phyloP scores from a whole-genome alignment of 1,284 basidiomycete species.

The Waitea zeae region DNA sequence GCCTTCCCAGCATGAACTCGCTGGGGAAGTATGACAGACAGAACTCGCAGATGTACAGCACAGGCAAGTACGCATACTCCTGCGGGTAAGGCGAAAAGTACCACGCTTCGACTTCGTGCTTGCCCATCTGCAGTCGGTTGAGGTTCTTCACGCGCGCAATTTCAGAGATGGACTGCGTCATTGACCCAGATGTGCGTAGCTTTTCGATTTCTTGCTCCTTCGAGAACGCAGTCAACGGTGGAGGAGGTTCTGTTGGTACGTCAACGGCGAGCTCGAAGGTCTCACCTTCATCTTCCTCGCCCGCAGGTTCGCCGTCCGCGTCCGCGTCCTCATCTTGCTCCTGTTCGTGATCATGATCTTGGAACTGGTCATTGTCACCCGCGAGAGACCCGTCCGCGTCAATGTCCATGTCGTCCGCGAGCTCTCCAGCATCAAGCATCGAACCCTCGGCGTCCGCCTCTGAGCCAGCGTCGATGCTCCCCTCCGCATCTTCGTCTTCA shows the following conservation, averaged over 20 bases:
- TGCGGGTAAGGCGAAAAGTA: conserved; percentile 99
- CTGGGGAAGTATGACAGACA: conserved; percentile 86
- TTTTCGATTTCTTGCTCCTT: conserved; percentile 99
- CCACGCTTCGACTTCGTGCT: conserved; percentile 95
- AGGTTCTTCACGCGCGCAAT: conserved; percentile 97
- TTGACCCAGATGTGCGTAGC: conserved; percentile 90
- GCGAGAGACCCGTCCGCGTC: too few species aligned
- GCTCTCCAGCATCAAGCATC: conserved; percentile 7
- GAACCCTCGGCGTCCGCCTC: conserved; percentile 24
- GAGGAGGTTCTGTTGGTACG: conserved; percentile 19
- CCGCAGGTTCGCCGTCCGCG: conserved; percentile 28
- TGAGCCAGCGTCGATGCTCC: conserved; percentile 23
- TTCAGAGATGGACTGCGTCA: conserved; percentile 98
- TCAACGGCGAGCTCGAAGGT: conserved; percentile 21
- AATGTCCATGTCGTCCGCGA: too few species aligned
- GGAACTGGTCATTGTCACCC: too few species aligned
- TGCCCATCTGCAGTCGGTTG: conserved; percentile 91
- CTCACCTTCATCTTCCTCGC: conserved; percentile 28
- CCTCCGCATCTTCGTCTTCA: conserved; percentile 39
- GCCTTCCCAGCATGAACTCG: conserved; percentile 75
- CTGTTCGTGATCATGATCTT: too few species aligned
- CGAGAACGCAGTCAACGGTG: conserved; percentile 46
- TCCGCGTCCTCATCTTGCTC: conserved; percentile 17
- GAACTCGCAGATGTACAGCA: conserved; percentile 97
- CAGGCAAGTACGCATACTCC: conserved; percentile 90